Evolutionary conservation across 306 rosid species (phyloP).

Genomic region (Biancaea sappan): DNA sequence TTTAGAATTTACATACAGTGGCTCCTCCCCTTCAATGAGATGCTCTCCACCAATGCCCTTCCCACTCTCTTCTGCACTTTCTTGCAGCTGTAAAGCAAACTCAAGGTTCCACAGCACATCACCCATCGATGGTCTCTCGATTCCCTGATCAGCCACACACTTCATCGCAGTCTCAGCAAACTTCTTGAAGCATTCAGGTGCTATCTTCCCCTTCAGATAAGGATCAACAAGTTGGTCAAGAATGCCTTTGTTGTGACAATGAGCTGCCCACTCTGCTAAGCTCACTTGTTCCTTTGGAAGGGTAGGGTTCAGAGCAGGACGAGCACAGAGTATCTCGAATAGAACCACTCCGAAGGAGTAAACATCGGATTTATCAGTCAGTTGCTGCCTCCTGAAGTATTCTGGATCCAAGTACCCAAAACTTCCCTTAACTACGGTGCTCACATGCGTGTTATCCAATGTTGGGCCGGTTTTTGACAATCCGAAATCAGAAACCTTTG

Average conservation of each 20-base stretch:
- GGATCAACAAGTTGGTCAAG: conserved; percentile 86
- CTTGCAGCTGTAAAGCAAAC: conserved; percentile 97
- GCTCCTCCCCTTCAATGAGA: conserved; percentile 61
- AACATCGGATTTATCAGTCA: conserved; percentile 95
- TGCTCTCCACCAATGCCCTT: conserved; percentile 46
- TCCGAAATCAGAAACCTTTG: conserved; percentile 97
- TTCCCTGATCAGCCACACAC: conserved; percentile 93
- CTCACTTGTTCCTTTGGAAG: conserved; percentile 97
- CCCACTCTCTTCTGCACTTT: conserved; percentile 94
- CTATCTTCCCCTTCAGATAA: conserved; percentile 84
- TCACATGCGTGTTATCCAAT: conserved; percentile 93
- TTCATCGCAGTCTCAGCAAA: conserved; percentile 98
- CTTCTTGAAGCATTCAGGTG: conserved; percentile 92
- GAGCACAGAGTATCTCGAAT: conserved; percentile 91
- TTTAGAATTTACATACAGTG: conserved; percentile 44
- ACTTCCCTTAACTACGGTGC: conserved; percentile 98
- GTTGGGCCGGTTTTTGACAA: conserved; percentile 98
- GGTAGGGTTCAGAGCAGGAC: conserved; percentile 92
- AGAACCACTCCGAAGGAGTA: conserved; percentile 98
- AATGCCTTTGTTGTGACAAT: conserved; percentile 89
- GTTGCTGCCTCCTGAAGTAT: conserved; percentile 97
- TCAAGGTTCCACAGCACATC: conserved; percentile 99
- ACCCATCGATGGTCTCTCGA: conserved; percentile 98
- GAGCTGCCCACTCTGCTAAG: conserved; percentile 98
- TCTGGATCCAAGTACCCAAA: conserved; percentile 99